A percentile compares a stretch with the other conserved stretches of the same genome.
Conservation (phyloP, 257 asterid genomes). For the Solanum chilense region DNA sequence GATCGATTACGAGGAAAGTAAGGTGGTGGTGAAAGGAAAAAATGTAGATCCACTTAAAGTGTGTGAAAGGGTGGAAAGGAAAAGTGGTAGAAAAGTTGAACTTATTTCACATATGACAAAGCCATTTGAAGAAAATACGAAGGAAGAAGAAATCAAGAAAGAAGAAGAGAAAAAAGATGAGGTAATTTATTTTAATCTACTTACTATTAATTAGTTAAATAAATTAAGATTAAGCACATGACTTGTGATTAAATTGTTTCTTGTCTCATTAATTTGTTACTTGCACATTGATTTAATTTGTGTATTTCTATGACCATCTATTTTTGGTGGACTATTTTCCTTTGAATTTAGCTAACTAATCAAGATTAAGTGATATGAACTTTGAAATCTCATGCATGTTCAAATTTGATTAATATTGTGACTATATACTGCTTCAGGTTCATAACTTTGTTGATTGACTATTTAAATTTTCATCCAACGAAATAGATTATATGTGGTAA, state of each 20-base stretch:
- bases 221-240: not conserved
- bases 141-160: not conserved
- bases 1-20: conserved; percentile 57
- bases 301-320: not conserved
- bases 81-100: conserved; percentile 54
- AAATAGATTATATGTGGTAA: not conserved
- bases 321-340: not conserved
- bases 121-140: conserved; percentile 14
- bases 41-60: conserved; percentile 60
- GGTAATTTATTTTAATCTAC: conserved; percentile 11
- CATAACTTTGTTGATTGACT: not conserved
- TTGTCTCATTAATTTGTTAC: not conserved
- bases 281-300: not conserved
- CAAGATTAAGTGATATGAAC: too few relatives aligned
- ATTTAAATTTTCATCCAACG: too few relatives aligned
- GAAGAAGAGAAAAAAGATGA: conserved; percentile 28
- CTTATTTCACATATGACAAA: conserved; percentile 58
- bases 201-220: not conserved
- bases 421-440: not conserved
- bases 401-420: not conserved
- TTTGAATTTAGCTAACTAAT: too few relatives aligned
- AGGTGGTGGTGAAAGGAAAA: conserved; percentile 82
- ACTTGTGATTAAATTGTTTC: not conserved
- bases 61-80: conserved; percentile 53
- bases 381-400: not conserved